Evolutionary conservation across 352 stramenopile species (phyloP), one percentile per base, ranked within the genome.

Genomic region (Phytophthora constricta): DNA sequence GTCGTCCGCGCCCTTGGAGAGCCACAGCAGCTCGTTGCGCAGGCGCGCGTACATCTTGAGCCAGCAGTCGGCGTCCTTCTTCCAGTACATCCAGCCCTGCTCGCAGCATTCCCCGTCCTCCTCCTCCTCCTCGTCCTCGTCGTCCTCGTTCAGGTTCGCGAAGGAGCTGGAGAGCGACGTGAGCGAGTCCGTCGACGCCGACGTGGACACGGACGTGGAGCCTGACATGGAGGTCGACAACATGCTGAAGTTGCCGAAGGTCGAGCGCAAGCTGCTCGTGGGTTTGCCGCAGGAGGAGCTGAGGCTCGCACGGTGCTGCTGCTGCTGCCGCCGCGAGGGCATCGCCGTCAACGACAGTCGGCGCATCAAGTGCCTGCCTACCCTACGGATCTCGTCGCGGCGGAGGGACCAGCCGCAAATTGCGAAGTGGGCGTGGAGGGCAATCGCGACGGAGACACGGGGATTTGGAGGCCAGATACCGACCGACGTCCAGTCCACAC

Each of bases 61-160:
- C 85, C 85, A 93, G 72, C 77, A 89, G 55, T 82, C 70, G 41
- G 47, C 51, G 52, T 82, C 79, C 53, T 76, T 82, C 43, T 83
- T 82, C 85, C 85, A 93, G 74, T 91, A 93, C 76, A 91, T 89
- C 85, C 85, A 93, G 34, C 77, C 82, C 46, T 87, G 69, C 41
- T 76, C 58, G 17, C 47, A 71, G 51, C 71, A 79, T 45, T 74
- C 55, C 27, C 71, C 23, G 16, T 52, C 23, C 51, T 79, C 58
- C 2, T 79, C 57, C 26, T 68, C 56, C 3, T 75, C 70, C 23
- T 58, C 14, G 20, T 68, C 66, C 42, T 76, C 71, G 43, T 72
- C 63, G 45, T 80, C 69, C 19, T 80, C 62, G 68, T 83, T 75
- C 42, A 77, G 65, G 4, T 65, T 61, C 57, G 76, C 50, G 74